Evolutionary conservation across 2,329 filamentous ascomycete species (phyloP), one percentile per base, ranked within the genome.

Genomic region (Aspergillus sp.): DNA sequence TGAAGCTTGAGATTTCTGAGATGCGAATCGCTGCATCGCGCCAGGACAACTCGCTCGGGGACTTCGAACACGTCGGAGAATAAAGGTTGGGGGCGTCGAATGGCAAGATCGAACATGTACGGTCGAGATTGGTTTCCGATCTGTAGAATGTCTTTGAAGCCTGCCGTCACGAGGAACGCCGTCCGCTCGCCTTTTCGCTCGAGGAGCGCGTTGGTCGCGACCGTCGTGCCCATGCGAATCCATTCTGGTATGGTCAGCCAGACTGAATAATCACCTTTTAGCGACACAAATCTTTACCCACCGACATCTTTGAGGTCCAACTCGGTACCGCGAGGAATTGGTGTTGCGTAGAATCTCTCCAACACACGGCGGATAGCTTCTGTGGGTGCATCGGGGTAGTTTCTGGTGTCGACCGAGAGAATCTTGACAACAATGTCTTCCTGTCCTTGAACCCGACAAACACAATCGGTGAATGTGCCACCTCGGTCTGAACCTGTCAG

Each of bases 141-240:
- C 56, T 89, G 85, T 25, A 97, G 81, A 69, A 92, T 96, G 75
- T 97, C 93, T 68, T 87, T 89, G 82, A 97, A 97, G 0, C 93
- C 93, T 67, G 88, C 89, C 1, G 92, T 97, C 11, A 96, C 91
- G 1, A 97, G 87, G 77, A 97, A 85, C 15, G 91, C 93, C 72
- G 95, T 94, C 68, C 87, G 88, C 79, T 96, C 93, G 52, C 93
- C 93, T 77, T 97, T 97, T 61, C 93, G 84, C 77, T 97, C 93
- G 2, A 97, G 83, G 59, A 97, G 79, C 0, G 93, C 93, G 76
- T 97, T 97, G 0, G 93, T 97, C 9, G 93, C 93, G 13, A 97
- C 93, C 0, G 93, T 97, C 1, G 93, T 97, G 49, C 93, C 93
- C 93, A 97, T 97, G 52, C 93, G 89, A 74, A 97, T 97, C 59